phyloP scores from a whole-genome alignment of 1,139 yeast genomes.

The Taphrina flavorubra region DNA sequence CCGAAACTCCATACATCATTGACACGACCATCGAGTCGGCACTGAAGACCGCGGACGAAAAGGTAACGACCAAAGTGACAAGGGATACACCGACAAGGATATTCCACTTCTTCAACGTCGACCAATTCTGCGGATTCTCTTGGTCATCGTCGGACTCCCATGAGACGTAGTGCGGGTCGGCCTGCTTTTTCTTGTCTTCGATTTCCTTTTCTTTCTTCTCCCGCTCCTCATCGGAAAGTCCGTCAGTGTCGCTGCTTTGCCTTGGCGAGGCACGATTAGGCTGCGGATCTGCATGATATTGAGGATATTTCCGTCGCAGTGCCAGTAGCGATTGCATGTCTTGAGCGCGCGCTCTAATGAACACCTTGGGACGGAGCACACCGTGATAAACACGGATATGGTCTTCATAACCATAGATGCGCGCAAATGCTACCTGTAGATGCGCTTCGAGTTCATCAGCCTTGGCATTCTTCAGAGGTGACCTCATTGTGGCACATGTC shows the following conservation, averaged over 20 bases:
- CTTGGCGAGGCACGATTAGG: neutral
- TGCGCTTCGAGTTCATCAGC: neutral
- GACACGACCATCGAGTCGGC: constrained; percentile 64
- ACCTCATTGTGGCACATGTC: constrained; percentile 2
- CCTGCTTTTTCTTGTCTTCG: constrained; percentile 11
- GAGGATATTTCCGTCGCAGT: constrained; percentile 1
- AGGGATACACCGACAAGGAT: constrained; percentile 29
- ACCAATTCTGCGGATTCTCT: constrained; percentile 64
- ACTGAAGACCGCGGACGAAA: constrained; percentile 60
- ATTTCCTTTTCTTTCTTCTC: neutral
- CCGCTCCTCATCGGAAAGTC: constrained; percentile 13
- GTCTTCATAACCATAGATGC: no score
- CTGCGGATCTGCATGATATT: constrained; percentile 2
- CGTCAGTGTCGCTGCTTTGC: neutral
- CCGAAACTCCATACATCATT: constrained; percentile 55
- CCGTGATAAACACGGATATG: no score
- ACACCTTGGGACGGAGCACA: neutral
- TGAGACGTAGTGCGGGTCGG: constrained; percentile 45
- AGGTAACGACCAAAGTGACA: constrained; percentile 65
- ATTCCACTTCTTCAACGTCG: constrained; percentile 49
- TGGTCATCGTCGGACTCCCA: constrained; percentile 64
- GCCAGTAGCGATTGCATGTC: constrained; percentile 16
- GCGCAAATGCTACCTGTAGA: no score
- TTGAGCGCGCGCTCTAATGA: no score
- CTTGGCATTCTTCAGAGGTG: neutral